A percentile compares a stretch with the other conserved stretches of the same genome.
These are phyloP conservation scores for Glycyrrhiza uralensis DNA, from an alignment of 306 rosid genomes.

Conservation along the genomic window DNA sequence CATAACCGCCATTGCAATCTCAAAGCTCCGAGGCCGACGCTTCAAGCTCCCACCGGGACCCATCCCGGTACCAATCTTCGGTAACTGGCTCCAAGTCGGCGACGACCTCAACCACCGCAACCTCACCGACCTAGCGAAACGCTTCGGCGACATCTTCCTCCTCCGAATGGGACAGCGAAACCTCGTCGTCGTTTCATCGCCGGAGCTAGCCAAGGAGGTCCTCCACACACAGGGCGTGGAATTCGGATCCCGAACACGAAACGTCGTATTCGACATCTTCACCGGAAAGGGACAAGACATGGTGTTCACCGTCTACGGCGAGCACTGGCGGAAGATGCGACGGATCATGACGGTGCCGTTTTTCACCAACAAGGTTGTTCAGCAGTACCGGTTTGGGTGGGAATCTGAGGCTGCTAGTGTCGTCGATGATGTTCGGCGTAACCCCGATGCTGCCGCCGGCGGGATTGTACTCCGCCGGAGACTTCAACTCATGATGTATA, in stretches of 20 bases:
- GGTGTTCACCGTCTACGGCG: constrained; percentile 94
- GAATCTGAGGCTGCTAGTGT: constrained; percentile 67
- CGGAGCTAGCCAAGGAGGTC: constrained; percentile 84
- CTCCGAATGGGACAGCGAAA: constrained; percentile 95
- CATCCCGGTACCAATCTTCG: constrained; percentile 69
- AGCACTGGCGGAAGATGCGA: constrained; percentile 94
- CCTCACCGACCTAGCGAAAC: constrained; percentile 68
- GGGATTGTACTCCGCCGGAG: constrained; percentile 63
- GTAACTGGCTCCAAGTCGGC: constrained; percentile 95
- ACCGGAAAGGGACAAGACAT: constrained; percentile 89
- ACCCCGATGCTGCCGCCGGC: constrained; percentile 38
- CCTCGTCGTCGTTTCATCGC: constrained; percentile 73
- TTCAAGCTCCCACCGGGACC: constrained; percentile 96
- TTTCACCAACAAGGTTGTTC: constrained; percentile 90
- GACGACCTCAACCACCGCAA: constrained; percentile 94
- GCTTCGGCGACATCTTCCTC: constrained; percentile 68
- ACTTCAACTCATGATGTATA: constrained; percentile 88
- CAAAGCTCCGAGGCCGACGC: constrained; percentile 63
- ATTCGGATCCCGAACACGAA: constrained; percentile 83
- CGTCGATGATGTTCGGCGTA: constrained; percentile 62
- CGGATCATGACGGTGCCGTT: constrained; percentile 92
- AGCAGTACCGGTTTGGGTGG: constrained; percentile 79
- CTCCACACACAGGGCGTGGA: constrained; percentile 89
- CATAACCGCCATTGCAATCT: constrained; percentile 44
- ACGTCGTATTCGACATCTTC: constrained; percentile 89